Evolutionary conservation across 768 basidiomycete species (phyloP).

Genomic region (Boletus sp.): DNA sequence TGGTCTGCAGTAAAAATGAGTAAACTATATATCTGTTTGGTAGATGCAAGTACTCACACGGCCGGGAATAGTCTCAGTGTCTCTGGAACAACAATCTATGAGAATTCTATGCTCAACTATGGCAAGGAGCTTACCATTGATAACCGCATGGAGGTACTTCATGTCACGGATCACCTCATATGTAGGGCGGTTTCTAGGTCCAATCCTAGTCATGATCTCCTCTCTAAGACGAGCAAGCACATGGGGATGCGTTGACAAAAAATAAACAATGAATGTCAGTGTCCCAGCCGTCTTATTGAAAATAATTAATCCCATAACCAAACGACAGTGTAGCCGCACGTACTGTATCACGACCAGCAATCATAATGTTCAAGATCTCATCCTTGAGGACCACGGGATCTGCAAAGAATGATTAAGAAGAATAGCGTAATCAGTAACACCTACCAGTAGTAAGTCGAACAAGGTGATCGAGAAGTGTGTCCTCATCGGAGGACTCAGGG

Average conservation of each 20-base stretch:
- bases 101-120: background rate
- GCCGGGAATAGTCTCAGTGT: constrained; percentile 55
- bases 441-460: constrained; percentile 46
- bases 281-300: constrained; percentile 38
- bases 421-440: constrained; percentile 20
- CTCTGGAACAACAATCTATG: constrained; percentile 31
- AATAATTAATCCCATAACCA: background rate
- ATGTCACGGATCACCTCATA: constrained; percentile 56
- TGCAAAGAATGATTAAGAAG: constrained; percentile 2
- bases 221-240: constrained; percentile 47
- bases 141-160: constrained; percentile 62
- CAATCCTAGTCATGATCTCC: constrained; percentile 53
- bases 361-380: constrained; percentile 34
- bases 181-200: constrained; percentile 44
- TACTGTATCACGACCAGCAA: constrained; percentile 32
- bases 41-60: constrained; percentile 28
- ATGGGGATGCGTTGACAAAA: constrained; percentile 48
- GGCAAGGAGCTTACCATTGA: constrained; percentile 45
- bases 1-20: constrained; percentile 29
- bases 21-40: background rate
- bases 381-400: constrained; percentile 30
- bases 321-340: background rate
- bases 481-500: constrained; percentile 37
- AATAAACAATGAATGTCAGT: constrained; percentile 37
- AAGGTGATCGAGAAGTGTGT: constrained; percentile 55